Conservation (phyloP, 2,329 filamentous ascomycete genomes). For the Aureobasidium sp. region DNA sequence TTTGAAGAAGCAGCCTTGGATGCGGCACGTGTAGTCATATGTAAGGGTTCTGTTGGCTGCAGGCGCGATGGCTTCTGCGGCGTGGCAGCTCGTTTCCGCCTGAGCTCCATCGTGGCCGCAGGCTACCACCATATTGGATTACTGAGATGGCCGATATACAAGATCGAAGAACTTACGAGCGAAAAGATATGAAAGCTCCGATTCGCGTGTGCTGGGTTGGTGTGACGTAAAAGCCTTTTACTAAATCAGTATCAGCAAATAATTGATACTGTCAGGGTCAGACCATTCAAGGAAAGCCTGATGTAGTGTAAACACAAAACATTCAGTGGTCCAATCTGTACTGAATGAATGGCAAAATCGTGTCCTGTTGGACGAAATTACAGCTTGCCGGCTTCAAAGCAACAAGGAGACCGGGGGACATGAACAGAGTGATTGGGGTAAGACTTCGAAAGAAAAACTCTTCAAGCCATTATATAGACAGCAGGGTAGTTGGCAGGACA, state of each 20-base stretch:
- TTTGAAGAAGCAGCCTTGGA: conserved; percentile 13
- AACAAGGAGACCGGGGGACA: not conserved
- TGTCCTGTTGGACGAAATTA: not conserved
- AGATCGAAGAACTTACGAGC: not conserved
- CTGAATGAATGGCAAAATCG: not conserved
- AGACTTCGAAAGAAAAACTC: not conserved
- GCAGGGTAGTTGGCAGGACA: not conserved
- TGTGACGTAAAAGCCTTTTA: not conserved
- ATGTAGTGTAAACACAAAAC: not conserved
- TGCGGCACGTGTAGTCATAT: conserved; percentile 36
- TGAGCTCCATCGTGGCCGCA: conserved; percentile 12
- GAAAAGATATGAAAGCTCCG: not conserved
- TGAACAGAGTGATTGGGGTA: not conserved
- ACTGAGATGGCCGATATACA: not conserved
- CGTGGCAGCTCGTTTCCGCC: conserved; percentile 11
- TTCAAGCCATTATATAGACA: not conserved
- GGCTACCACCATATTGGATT: conserved; percentile 6
- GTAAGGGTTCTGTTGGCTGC: conserved; percentile 38
- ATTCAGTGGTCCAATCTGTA: not conserved
- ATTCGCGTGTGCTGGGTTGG: not conserved
- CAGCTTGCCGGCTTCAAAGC: not conserved
- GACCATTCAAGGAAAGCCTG: not conserved
- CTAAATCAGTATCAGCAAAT: not conserved
- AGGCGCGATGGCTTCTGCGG: conserved; percentile 21
- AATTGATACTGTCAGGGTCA: too few species aligned